Evolutionary conservation across 257 asterid species (phyloP), one percentile per base, ranked within the genome.

Genomic region (Eustoma russellianum): DNA sequence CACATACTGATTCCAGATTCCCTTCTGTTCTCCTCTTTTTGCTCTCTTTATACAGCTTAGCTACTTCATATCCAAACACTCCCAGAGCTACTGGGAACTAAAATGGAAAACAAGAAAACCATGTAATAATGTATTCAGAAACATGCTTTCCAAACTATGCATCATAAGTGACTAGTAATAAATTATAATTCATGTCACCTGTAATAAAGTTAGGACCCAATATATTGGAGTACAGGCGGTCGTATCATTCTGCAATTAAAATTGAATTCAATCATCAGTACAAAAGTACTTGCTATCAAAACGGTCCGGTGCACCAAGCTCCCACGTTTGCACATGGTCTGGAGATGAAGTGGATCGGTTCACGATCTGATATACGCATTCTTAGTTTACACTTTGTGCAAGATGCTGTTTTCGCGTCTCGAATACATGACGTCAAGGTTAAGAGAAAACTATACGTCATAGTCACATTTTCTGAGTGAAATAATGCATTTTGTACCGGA

Each of bases 21-120:
- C 97, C 98, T 53, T 64, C 77, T 5, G 69, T 33, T 61, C 81
- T 85, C 63, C 95, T 81, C 62, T 74, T 88, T 86, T 81, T 88
- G 93, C 92, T 92, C 63, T 83, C 93, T 50, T 66, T 88, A 76
- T 92, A 87, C 61, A 92, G 74, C 70, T 81, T 92, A 1, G 70
- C 77, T 55, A 77, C 75, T 68, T 92, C 95, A 51, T 85, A 92
- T 0, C 71, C 74, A 24, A 92, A 88, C 33, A 88, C 85, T 40
- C 17, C 78, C 14, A 90, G 66, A 47, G 97, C 79, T 41, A 66
- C 93, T 0, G 98, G 98, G 34, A 85, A 66, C 98, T 92, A 78
- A 43, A 50, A 61, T 19, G 28, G 9, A 46, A 41, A 14, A 17
- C 33, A 7, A 49, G n/a, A n/a, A n/a, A n/a, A n/a, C n/a, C n/a